These are phyloP conservation scores for Cladophialophora yegresii DNA, from an alignment of 2,329 filamentous ascomycete genomes.

Conservation along the genomic window DNA sequence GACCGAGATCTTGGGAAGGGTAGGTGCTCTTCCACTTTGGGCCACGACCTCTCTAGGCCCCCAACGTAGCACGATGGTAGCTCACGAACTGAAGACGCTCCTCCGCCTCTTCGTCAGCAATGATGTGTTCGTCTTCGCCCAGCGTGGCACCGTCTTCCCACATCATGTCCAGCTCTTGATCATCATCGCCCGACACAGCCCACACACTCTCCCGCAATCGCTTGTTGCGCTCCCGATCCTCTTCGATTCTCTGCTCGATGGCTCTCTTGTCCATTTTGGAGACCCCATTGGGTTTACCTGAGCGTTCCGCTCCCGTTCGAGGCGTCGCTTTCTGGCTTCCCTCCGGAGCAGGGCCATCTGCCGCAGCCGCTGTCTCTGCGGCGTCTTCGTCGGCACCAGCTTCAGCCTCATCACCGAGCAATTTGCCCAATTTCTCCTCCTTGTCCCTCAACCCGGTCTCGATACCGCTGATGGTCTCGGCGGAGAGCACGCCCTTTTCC, in stretches of 20 bases:
- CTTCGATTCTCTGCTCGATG: slow-evolving; percentile 94
- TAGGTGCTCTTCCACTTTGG: background rate
- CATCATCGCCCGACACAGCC: slow-evolving; percentile 69
- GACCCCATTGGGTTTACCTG: slow-evolving; percentile 42
- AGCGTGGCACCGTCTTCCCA: slow-evolving; percentile 88
- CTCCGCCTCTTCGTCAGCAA: slow-evolving; percentile 71
- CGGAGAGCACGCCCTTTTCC: slow-evolving; percentile 70
- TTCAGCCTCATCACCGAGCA: slow-evolving; percentile 50
- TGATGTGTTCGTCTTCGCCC: slow-evolving; percentile 79
- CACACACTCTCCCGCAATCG: slow-evolving; percentile 87
- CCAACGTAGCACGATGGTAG: slow-evolving; percentile 31
- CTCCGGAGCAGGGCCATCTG: slow-evolving; percentile 35
- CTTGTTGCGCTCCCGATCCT: slow-evolving; percentile 94
- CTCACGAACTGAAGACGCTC: slow-evolving; percentile 50
- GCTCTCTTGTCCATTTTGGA: slow-evolving; percentile 75
- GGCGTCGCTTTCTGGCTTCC: slow-evolving; percentile 38
- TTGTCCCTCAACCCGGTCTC: slow-evolving; percentile 80
- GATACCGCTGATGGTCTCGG: slow-evolving; percentile 74
- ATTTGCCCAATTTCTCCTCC: slow-evolving; percentile 65
- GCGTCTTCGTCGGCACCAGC: slow-evolving; percentile 35
- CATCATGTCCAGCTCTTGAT: slow-evolving; percentile 74
- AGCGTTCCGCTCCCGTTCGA: slow-evolving; percentile 25
- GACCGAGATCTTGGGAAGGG: slow-evolving; percentile 9
- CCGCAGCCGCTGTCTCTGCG: slow-evolving; percentile 3
- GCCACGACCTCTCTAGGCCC: slow-evolving; percentile 9